These are phyloP conservation scores for Rhypophila decipiens DNA, from an alignment of 495 filamentous ascomycete genomes.

Conservation along the genomic window DNA sequence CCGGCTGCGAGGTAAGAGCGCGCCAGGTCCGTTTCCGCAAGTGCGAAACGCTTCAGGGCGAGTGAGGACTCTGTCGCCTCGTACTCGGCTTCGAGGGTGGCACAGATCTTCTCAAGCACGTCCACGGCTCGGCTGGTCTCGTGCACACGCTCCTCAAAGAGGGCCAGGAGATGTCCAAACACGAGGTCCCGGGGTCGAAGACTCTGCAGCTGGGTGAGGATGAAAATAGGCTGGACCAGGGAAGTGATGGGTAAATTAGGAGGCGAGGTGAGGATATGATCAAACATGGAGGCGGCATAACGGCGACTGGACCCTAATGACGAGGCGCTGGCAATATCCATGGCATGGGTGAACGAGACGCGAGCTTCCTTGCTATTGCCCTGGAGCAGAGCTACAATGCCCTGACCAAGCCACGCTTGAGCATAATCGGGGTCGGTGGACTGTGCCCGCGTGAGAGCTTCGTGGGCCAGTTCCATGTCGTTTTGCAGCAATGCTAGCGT, in stretches of 20 bases:
- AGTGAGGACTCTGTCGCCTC: constrained; percentile 70
- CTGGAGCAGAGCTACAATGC: constrained; percentile 68
- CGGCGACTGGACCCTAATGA: constrained; percentile 64
- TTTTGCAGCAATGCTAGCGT: constrained; percentile 78
- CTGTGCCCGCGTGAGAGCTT: constrained; percentile 84
- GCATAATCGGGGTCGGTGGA: constrained; percentile 90
- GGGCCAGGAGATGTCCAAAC: constrained; percentile 68
- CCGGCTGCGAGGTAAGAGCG: constrained; percentile 65
- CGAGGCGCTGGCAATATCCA: constrained; percentile 79
- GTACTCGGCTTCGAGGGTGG: constrained; percentile 67
- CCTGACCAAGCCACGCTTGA: constrained; percentile 91
- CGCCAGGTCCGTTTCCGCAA: constrained; percentile 83
- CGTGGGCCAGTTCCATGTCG: constrained; percentile 75
- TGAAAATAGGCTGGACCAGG: constrained; percentile 69
- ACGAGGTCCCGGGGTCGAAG: constrained; percentile 61
- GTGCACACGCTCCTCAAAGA: constrained; percentile 73
- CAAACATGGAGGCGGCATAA: constrained; percentile 73
- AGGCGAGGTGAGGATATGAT: constrained; percentile 56
- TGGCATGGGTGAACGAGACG: constrained; percentile 86
- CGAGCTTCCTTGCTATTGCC: constrained; percentile 70
- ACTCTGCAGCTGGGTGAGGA: constrained; percentile 68
- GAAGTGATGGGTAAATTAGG: constrained; percentile 52
- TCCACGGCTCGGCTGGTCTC: constrained; percentile 58
- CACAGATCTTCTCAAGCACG: constrained; percentile 60
- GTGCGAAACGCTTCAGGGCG: constrained; percentile 66